Base-by-base conservation (phyloP, 1,284 basidiomycete genomes). In the Ustilago hordei region DNA sequence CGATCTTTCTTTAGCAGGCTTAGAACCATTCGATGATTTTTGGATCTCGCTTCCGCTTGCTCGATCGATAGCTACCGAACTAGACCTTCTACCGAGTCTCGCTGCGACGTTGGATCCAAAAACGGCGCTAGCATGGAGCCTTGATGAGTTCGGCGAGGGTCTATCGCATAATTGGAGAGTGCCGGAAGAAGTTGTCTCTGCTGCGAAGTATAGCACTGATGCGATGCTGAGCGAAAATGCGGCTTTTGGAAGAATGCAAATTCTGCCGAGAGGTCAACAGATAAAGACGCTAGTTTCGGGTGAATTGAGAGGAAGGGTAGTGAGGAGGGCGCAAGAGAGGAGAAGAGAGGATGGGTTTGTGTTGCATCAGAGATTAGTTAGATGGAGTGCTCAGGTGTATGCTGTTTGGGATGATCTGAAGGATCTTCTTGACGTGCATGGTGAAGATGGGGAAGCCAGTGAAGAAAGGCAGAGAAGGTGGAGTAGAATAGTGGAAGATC, bases 21-120 rank as follows among this genome's bases (percentile, higher is more conserved):
- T 79, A n/a, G 77, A 79, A 50, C 77, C 77, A 0, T 76, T 48
- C 41, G 77, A 79, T n/a, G 77, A 79, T 5, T 9, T 69, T 0
- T 79, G 77, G 77, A 36, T 63, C 41, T 59, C 68, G 0, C 66
- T 79, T 15, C 60, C 58, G 0, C 55, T 72, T 1, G 73, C 76
- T 1, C 36, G 64, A 2, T 23, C 38, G 15, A 55, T 72, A 8
- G 65, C 73, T 0, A 12, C 60, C 5, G 11, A 53, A 3, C 60
- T 78, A 1, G 55, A 48, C 2, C 52, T 78, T 0, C n/a, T 35
- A 0, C 6, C 54, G 0, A 15, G 41, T 4, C 41, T 78, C 2
- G 32, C 64, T 3, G 43, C 45, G 19, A 53, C 72, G 1, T 39
- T 79, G 7, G 73, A 79, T 17, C 7, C 41, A 2, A 53, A 43